Evolutionary conservation across 352 stramenopile genomes (phyloP), one percentile per base, ranked within the genome.

Genomic region (Globisporangium radiosum): DNA sequence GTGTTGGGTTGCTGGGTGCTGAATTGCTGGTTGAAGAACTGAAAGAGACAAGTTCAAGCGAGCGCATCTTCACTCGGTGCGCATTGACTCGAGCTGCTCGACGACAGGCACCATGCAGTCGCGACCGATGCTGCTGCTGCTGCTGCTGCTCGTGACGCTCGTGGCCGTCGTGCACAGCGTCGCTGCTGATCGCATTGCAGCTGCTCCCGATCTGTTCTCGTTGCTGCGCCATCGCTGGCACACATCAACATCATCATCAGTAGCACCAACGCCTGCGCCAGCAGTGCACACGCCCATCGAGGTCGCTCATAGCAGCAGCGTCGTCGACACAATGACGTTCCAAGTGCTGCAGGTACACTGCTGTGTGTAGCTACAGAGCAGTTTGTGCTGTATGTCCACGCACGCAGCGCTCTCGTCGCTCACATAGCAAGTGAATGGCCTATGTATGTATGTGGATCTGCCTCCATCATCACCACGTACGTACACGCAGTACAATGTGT

Each of bases 401-500:
- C 11, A 44, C 40, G 40, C 40, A 13, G 40, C 40, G 11, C 11
- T 44, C 40, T 13, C 40, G 40, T 13, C 7, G 11, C 40, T 44
- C 33, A 25, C 13, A 9, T 9, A 8, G 25, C 36, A 5, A 8
- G 11, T 50, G 9, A 4, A 7, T 50, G 3, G 3, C 2, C 45
- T 17, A 7, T 53, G 4, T 15, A 7, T 53, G 4, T 15, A 39
- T 39, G n/a, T 3, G 6, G 17, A 6, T 17, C 17, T 37, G 7
- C 19, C 47, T 51, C 5, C 10, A 10, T 10, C 9, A 10, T 11
- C 17, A 25, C 9, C 56, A 10, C 13, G n/a, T 13, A 25, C 38
- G 9, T 60, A 10, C 37, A 57, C 14, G n/a, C 53, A 94, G 73
- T 94, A 94, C 72, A 94, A 94, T 61, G 62, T 92, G 5, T 94